phyloP scores from a whole-genome alignment of 2,329 filamentous ascomycete species.

The Mollisia scopiformis region DNA sequence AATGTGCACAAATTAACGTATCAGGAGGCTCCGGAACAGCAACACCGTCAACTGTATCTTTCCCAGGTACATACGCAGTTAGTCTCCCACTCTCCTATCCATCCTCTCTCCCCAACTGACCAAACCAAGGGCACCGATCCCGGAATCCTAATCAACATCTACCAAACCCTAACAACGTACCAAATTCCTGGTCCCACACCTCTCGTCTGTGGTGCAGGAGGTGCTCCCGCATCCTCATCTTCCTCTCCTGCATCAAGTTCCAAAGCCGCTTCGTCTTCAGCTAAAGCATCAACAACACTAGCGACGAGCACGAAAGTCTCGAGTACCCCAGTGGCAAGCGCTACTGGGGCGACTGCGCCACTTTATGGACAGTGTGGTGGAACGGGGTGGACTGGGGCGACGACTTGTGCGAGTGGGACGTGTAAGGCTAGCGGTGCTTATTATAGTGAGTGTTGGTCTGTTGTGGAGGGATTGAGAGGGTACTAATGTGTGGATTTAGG shows the following conservation, averaged over 20 bases:
- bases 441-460: conserved; percentile 7
- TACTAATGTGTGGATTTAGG: background rate
- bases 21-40: conserved; percentile 39
- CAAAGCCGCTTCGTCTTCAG: too few species aligned
- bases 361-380: conserved; percentile 13
- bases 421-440: conserved; percentile 15
- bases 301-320: conserved; percentile 6
- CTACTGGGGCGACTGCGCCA: background rate
- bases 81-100: conserved; percentile 24
- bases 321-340: background rate
- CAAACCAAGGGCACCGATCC: conserved; percentile 43
- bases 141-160: conserved; percentile 52
- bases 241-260: background rate
- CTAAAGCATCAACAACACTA: background rate
- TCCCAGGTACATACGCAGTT: conserved; percentile 31
- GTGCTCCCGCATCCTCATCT: background rate
- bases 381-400: conserved; percentile 15
- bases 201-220: conserved; percentile 21
- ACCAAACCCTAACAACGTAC: conserved; percentile 40
- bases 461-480: background rate
- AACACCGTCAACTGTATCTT: conserved; percentile 26
- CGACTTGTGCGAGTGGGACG: conserved; percentile 17
- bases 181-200: conserved; percentile 44
- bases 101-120: background rate
- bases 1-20: conserved; percentile 52